These are phyloP conservation scores for Yamadazyma mexicana DNA, from an alignment of 1,139 yeast species.

Conservation along the genomic window DNA sequence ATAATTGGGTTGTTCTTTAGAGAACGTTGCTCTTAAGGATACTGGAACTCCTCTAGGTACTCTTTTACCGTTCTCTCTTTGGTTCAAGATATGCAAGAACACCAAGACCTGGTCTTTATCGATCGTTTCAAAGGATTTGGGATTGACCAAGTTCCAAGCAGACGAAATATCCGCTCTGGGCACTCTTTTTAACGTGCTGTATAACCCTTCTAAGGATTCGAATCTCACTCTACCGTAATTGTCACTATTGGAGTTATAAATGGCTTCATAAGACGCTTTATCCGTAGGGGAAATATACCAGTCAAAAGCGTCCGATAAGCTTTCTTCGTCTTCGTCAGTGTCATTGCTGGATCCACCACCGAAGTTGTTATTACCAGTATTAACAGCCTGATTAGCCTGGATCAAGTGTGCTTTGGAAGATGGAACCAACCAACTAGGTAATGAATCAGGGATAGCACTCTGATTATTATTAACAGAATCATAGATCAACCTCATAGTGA, in stretches of 20 bases:
- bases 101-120: slow-evolving; percentile 92
- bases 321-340: slow-evolving; percentile 54
- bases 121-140: slow-evolving; percentile 80
- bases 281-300: slow-evolving; percentile 97
- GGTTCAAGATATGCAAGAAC: slow-evolving; percentile 86
- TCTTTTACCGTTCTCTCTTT: slow-evolving; percentile 82
- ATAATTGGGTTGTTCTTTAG: slow-evolving; percentile 80
- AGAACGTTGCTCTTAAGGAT: slow-evolving; percentile 85
- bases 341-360: slow-evolving; percentile 46
- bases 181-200: slow-evolving; percentile 64
- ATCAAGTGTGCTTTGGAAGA: slow-evolving; percentile 82
- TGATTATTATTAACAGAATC: slow-evolving; percentile 82
- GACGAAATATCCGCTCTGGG: slow-evolving; percentile 86
- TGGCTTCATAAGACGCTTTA: slow-evolving; percentile 71
- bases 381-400: slow-evolving; percentile 73
- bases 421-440: slow-evolving; percentile 93
- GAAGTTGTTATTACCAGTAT: slow-evolving; percentile 27
- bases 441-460: slow-evolving; percentile 59
- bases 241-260: slow-evolving; percentile 76
- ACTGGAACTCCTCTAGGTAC: slow-evolving; percentile 96
- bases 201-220: slow-evolving; percentile 68
- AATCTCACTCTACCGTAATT: slow-evolving; percentile 80
- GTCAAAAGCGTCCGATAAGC: slow-evolving; percentile 72
- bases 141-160: slow-evolving; percentile 95
- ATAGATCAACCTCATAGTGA: slow-evolving; percentile 92